Conservation (phyloP, 352 stramenopile species). For the Pythium rhizo-oryzae region DNA sequence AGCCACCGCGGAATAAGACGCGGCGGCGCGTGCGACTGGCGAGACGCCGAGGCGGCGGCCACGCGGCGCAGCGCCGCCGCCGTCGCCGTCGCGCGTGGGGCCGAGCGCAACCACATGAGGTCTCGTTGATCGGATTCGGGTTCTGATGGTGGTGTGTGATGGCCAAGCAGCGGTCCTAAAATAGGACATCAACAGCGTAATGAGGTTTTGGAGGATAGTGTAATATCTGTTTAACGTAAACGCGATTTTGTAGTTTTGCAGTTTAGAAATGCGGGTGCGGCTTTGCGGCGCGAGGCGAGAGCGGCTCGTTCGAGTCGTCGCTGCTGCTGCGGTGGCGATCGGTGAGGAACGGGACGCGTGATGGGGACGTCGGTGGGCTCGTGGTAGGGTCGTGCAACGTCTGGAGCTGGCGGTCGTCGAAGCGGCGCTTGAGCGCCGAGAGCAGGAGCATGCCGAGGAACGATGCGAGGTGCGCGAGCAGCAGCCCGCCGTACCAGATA, state of each 20-base stretch:
- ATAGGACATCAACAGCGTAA: conserved; percentile 1
- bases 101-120: conserved; percentile 18
- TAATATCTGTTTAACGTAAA: conserved; percentile 8
- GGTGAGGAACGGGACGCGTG: not conserved
- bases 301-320: conserved; percentile 8
- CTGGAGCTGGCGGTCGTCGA: not conserved
- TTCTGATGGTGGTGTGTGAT: conserved; percentile 14
- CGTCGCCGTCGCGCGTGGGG: conserved; percentile 4
- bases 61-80: conserved; percentile 14
- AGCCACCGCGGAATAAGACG: not conserved
- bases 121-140: not conserved
- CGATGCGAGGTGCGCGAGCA: conserved; percentile 49
- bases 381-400: not conserved
- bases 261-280: conserved; percentile 7
- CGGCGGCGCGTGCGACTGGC: not conserved
- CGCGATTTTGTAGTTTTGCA: not conserved
- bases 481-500: conserved; percentile 67
- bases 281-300: not conserved
- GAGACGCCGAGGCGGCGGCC: not conserved
- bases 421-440: conserved; percentile 44
- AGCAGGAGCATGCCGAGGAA: conserved; percentile 46
- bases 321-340: not conserved
- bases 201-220: not conserved
- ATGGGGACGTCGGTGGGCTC: not conserved
- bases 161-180: conserved; percentile 4